A percentile compares a stretch with the other conserved stretches of the same genome.
These are phyloP conservation scores for Fusarium sp. DNA, from an alignment of 2,329 filamentous ascomycete species.

Conservation along the genomic window DNA sequence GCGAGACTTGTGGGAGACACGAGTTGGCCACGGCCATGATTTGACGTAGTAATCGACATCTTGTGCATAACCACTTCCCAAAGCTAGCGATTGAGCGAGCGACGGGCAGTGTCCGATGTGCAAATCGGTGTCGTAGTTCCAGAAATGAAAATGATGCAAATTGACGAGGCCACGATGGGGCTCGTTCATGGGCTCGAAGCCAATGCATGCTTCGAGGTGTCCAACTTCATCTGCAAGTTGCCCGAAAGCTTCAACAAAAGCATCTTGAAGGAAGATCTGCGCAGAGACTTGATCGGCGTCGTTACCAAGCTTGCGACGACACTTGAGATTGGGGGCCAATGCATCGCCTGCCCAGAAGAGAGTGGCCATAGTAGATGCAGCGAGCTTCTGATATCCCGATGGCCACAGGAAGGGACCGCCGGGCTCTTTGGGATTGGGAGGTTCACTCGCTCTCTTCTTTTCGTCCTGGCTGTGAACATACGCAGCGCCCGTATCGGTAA, in stretches of 20 bases:
- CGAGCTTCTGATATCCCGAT: slow-evolving; percentile 57
- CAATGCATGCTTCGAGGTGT: slow-evolving; percentile 55
- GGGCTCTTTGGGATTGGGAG: slow-evolving; percentile 52
- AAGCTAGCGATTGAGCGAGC: slow-evolving; percentile 56
- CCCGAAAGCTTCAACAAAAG: slow-evolving; percentile 56
- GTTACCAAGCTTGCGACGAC: slow-evolving; percentile 35
- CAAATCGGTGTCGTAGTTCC: slow-evolving; percentile 61
- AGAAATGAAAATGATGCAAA: slow-evolving; percentile 57
- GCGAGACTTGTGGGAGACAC: slow-evolving; percentile 54
- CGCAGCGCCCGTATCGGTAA: slow-evolving; percentile 54
- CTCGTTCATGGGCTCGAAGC: slow-evolving; percentile 62
- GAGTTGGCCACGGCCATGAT: slow-evolving; percentile 60
- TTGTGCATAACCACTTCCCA: slow-evolving; percentile 58
- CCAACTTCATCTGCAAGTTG: slow-evolving; percentile 53
- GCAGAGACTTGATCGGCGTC: slow-evolving; percentile 47
- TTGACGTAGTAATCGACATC: slow-evolving; percentile 58
- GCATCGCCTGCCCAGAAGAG: slow-evolving; percentile 51
- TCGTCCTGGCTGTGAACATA: slow-evolving; percentile 58
- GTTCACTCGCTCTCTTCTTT: slow-evolving; percentile 44
- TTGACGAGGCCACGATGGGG: slow-evolving; percentile 60
- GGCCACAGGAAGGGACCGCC: slow-evolving; percentile 58
- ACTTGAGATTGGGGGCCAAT: slow-evolving; percentile 50
- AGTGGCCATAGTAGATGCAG: slow-evolving; percentile 54
- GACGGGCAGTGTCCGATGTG: slow-evolving; percentile 60
- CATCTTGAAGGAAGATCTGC: slow-evolving; percentile 52